A percentile compares a stretch with the other conserved stretches of the same genome.
These are phyloP conservation scores for Rhododendron mucronatum DNA, from an alignment of 148 eudicot genomes.

Conservation along the genomic window DNA sequence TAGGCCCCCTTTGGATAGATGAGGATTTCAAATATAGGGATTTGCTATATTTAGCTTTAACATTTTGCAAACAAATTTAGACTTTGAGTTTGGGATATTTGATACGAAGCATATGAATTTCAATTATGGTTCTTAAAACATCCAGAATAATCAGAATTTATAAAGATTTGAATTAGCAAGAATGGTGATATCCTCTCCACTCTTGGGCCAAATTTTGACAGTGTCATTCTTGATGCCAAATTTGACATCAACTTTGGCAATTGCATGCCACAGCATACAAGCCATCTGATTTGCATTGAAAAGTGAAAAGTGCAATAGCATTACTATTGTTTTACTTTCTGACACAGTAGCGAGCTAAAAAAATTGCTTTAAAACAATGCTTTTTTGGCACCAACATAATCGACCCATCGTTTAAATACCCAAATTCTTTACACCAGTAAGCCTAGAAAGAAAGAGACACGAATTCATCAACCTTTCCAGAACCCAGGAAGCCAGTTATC, in stretches of 20 bases:
- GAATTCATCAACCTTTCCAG: slow-evolving; percentile 64
- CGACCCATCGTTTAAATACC: neutral
- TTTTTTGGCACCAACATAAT: too few species aligned
- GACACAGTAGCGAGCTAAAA: too few species aligned
- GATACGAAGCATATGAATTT: neutral
- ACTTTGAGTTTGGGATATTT: neutral
- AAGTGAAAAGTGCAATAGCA: too few species aligned
- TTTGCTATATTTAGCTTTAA: neutral
- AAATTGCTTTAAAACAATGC: too few species aligned
- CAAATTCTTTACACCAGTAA: neutral
- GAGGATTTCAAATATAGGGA: neutral
- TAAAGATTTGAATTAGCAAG: neutral
- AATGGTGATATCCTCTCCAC: too few species aligned
- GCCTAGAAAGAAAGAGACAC: neutral
- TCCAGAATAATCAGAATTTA: neutral
- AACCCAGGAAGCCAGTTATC: slow-evolving; percentile 91
- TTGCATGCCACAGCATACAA: too few species aligned
- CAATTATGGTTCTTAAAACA: neutral
- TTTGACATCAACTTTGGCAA: too few species aligned
- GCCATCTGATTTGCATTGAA: too few species aligned
- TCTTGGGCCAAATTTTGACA: too few species aligned
- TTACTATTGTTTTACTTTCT: too few species aligned
- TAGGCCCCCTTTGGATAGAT: neutral
- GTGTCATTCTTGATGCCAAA: too few species aligned
- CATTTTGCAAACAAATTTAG: neutral